Evolutionary conservation across 768 basidiomycete species (phyloP).

Genomic region (Kwoniella dendrophila): DNA sequence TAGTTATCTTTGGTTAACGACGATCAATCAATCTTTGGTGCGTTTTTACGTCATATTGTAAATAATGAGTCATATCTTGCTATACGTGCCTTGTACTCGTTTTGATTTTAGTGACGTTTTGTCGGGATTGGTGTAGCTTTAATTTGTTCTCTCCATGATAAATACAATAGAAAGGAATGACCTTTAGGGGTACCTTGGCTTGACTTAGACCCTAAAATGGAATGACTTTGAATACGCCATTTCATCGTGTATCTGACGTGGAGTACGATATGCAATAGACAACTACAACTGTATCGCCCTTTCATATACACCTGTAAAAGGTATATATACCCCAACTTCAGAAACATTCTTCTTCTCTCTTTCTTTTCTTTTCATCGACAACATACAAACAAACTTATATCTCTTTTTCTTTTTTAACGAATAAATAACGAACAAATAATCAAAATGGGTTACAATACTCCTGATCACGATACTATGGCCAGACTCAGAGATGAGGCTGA

Average conservation of each 20-base stretch:
- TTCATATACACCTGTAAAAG: neutral
- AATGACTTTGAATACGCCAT: no score
- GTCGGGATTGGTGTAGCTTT: neutral
- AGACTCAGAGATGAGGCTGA: constrained; percentile 18
- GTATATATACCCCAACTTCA: constrained; percentile 2
- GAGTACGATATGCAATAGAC: neutral
- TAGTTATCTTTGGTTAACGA: no score
- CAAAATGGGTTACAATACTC: constrained; percentile 23
- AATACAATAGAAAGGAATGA: no score
- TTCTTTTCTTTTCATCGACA: neutral
- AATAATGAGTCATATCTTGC: neutral
- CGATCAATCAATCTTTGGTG: neutral
- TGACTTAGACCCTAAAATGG: no score
- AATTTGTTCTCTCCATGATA: no score
- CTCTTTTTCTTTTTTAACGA: neutral
- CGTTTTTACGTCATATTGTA: neutral
- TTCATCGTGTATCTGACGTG: neutral
- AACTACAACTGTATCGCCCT: no score
- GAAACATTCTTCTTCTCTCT: neutral
- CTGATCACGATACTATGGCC: constrained; percentile 18
- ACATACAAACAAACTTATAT: neutral
- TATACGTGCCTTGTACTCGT: neutral
- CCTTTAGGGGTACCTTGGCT: no score
- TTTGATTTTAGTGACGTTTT: neutral
- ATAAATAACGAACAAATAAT: constrained; percentile 3